Base-by-base conservation (phyloP, 2,329 filamentous ascomycete species). In the Cytospora piceicola region DNA sequence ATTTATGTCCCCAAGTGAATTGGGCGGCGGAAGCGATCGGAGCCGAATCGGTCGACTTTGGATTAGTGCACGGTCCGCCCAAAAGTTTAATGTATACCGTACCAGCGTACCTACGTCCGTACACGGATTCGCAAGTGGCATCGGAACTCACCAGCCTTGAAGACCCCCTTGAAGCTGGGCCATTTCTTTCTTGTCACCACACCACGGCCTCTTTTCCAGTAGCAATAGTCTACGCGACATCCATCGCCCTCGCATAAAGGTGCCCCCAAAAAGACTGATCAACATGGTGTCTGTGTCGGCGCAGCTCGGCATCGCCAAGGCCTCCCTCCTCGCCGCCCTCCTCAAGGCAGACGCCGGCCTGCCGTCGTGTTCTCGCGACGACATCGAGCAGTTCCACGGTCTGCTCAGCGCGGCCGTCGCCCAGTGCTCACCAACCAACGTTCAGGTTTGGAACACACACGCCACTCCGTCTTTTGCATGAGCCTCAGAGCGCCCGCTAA, bases 391-490 rank as follows among this genome's bases (percentile, higher is more conserved):
- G 65, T 91, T 94, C 77, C 86, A 93, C 76, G 75, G 80, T 69
- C 81, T 88, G 67, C 82, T 95, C 73, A 85, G 88, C 76, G 80
- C 83, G 75, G 85, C 85, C 72, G 79, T 92, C 74, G 79, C 83
- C 78, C 85, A 88, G 81, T 94, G 92, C 85, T 91, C 91, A 74
- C 85, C 88, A 74, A 80, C 83, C 82, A 93, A 94, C 82, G 90
- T 95, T 83, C 92, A 95, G 92, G 92, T 95, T 92, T 93, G 90
- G 83, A 75, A 77, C 77, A 78, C 66, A 63, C 62, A 63, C 65
- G 66, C 67, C 65, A 57, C 70, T 69, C 66, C 67, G 69, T 71
- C 63, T 72, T 49, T 49, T 49, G 70, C 69, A 62, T 65, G 52
- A 64, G 65, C 54, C 63, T 51, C 62, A 49, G 67, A 53, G 59